These are phyloP conservation scores for Stagonosporopsis rhizophila DNA, from an alignment of 2,329 filamentous ascomycete genomes.

Conservation along the genomic window DNA sequence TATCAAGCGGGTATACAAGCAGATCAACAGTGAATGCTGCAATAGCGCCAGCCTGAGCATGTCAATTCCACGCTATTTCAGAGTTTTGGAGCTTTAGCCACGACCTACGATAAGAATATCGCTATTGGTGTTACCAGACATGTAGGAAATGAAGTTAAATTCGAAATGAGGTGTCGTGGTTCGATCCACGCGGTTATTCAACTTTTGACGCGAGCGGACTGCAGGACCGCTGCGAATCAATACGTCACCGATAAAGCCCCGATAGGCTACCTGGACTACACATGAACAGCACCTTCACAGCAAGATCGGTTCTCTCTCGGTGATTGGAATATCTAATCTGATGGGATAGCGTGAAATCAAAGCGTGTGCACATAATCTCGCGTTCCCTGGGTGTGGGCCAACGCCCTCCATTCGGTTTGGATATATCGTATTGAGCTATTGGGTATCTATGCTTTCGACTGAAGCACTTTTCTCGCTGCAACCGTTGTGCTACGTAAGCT, in stretches of 20 bases:
- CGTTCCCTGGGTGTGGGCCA: background rate
- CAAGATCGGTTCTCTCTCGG: slow-evolving; percentile 5
- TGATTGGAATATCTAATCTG: slow-evolving; percentile 3
- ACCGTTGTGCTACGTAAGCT: background rate
- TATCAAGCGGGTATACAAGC: slow-evolving; percentile 86
- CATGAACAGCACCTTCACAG: slow-evolving; percentile 9
- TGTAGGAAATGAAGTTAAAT: slow-evolving; percentile 15
- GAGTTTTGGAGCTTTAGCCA: background rate
- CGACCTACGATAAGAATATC: slow-evolving; percentile 65
- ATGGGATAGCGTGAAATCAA: background rate
- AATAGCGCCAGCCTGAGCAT: slow-evolving; percentile 76
- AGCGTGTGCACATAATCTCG: background rate
- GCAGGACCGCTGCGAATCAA: slow-evolving; percentile 19
- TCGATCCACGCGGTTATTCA: slow-evolving; percentile 6
- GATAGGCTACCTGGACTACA: slow-evolving; percentile 8
- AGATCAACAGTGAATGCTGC: slow-evolving; percentile 88
- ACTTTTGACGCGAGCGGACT: slow-evolving; percentile 9
- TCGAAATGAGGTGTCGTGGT: background rate
- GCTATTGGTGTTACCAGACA: slow-evolving; percentile 55
- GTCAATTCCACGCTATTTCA: slow-evolving; percentile 3
- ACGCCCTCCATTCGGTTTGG: background rate
- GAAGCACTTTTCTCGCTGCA: slow-evolving; percentile 7
- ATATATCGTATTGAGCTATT: slow-evolving; percentile 1
- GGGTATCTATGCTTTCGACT: slow-evolving; percentile 17
- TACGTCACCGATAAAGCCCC: slow-evolving; percentile 23